These are phyloP conservation scores for Trichoderma arundinaceum DNA, from an alignment of 2,329 filamentous ascomycete species.

Conservation along the genomic window DNA sequence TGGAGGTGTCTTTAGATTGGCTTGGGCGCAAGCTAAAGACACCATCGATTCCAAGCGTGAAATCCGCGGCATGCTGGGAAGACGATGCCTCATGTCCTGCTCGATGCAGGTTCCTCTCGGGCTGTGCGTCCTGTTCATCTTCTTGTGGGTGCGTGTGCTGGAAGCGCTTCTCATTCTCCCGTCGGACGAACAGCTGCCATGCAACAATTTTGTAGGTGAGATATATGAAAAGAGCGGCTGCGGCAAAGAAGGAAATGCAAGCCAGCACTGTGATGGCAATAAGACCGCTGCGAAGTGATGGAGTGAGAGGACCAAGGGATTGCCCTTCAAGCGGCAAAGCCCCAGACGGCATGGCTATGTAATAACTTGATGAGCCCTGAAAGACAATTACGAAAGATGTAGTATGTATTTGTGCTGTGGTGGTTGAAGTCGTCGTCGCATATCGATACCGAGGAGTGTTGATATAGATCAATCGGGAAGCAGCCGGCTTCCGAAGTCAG, in stretches of 20 bases:
- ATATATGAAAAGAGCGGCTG: conserved; percentile 42
- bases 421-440: conserved; percentile 17
- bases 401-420: not conserved
- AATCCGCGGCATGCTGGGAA: conserved; percentile 41
- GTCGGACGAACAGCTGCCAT: conserved; percentile 39
- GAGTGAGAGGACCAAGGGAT: conserved; percentile 38
- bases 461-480: not conserved
- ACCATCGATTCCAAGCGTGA: conserved; percentile 46
- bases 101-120: conserved; percentile 27
- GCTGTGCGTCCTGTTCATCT: conserved; percentile 23
- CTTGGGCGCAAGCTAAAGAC: conserved; percentile 39
- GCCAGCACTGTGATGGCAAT: conserved; percentile 42
- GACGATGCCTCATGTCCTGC: conserved; percentile 21
- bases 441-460: not conserved
- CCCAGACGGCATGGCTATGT: conserved; percentile 9
- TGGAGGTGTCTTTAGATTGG: conserved; percentile 3
- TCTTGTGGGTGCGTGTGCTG: not conserved
- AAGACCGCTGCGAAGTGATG: conserved; percentile 39
- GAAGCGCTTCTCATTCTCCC: conserved; percentile 5
- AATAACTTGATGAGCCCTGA: not conserved
- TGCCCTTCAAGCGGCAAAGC: conserved; percentile 29
- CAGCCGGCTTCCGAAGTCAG: not conserved
- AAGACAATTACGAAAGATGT: not conserved
- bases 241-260: conserved; percentile 42
- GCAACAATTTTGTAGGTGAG: conserved; percentile 42